Evolutionary conservation across 2,329 filamentous ascomycete genomes (phyloP).

Genomic region (Scytalidium lignicola): DNA sequence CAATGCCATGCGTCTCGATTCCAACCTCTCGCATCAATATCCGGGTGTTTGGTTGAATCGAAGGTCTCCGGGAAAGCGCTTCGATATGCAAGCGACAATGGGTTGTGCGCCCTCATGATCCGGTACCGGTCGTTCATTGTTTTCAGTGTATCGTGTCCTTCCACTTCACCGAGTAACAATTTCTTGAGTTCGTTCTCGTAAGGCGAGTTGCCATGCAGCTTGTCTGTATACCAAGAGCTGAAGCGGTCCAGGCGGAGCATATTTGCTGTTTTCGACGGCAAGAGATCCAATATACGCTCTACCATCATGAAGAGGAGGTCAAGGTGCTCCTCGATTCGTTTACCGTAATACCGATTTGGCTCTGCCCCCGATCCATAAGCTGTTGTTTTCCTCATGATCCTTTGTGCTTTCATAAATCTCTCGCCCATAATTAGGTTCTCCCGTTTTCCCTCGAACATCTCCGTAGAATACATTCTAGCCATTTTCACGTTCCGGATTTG

Average conservation of each 20-base stretch:
- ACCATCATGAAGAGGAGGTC: constrained; percentile 9
- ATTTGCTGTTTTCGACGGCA: constrained; percentile 13
- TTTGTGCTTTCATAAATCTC: constrained; percentile 10
- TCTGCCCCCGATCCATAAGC: constrained; percentile 9
- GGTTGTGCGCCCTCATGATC: constrained; percentile 13
- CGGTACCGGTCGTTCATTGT: constrained; percentile 10
- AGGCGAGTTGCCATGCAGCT: constrained; percentile 14
- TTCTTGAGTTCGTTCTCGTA: constrained; percentile 13
- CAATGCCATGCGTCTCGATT: constrained; percentile 10
- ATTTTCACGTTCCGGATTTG: constrained; percentile 9
- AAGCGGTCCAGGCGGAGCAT: constrained; percentile 14
- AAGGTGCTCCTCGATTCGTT: constrained; percentile 9
- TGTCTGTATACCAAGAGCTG: constrained; percentile 16
- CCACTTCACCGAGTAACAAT: constrained; percentile 8
- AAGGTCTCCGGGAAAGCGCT: constrained; percentile 7
- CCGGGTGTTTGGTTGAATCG: constrained; percentile 7
- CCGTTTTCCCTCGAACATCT: constrained; percentile 8
- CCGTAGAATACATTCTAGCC: constrained; percentile 11
- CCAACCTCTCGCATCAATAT: constrained; percentile 11
- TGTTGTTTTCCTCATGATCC: constrained; percentile 9
- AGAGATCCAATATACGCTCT: constrained; percentile 12
- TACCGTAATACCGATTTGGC: constrained; percentile 7
- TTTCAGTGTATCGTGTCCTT: constrained; percentile 7
- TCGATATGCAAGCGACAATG: constrained; percentile 14
- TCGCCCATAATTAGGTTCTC: constrained; percentile 8